Evolutionary conservation across 441 rosid species (phyloP), one percentile per base, ranked within the genome.

Genomic region (Euphorbia celastroides): DNA sequence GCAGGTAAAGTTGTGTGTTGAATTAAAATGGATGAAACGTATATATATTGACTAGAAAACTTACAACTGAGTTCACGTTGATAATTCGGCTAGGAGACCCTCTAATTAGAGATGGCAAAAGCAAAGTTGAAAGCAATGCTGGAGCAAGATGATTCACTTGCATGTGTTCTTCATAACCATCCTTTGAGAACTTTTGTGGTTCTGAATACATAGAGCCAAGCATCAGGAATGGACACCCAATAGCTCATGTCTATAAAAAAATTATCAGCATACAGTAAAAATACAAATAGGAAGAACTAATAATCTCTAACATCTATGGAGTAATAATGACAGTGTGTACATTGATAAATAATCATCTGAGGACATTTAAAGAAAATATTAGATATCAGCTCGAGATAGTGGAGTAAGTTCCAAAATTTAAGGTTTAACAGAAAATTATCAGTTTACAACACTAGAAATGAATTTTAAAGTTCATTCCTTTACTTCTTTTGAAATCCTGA

Each of bases 61-160:
- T 94, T 84, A 94, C 99, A 76, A 94, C 84, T 67, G 99, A 94
- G 80, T 94, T 94, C 72, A 92, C 91, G 76, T 94, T 94, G 63
- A 94, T 78, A 74, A 89, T 83, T 70, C 98, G 88, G 81, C 99
- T 86, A 23, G 98, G 96, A 82, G 94, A 88, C 52, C 98, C 99
- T 74, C 83, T 89, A 75, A 94, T 77, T 56, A 92, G 87, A 20
- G 99, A 94, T 3, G 99, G 99, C 79, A 94, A 80, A 75, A 92
- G 98, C 74, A 92, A 82, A 57, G 92, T 66, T 8, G 94, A 88
- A 76, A 92, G 96, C 72, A 89, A 73, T 12, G 98, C 88, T 62
- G 98, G 98, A 78, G 97, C 96, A 69, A 94, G 80, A 86, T 94
- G 98, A 82, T 94, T 94, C 62, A 92, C 99, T 92, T 89, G 98